Base-by-base conservation (phyloP, 805 yeast genomes). In the Teunomyces panamensis region DNA sequence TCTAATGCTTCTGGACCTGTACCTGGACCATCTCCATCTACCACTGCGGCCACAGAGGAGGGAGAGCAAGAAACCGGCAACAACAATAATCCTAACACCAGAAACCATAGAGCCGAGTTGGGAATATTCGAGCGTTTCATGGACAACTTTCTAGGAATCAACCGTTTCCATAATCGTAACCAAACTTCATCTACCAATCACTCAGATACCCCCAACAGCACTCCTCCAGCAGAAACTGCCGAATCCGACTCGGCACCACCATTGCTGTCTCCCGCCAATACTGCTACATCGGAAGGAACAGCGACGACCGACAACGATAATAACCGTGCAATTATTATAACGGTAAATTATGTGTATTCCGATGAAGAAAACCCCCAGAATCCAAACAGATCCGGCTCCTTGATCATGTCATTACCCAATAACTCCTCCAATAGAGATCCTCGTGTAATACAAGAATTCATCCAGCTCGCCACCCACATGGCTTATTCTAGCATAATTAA, bases 331-430 rank as follows among this genome's bases (percentile, higher is more conserved):
- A 70, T 73, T 17, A 60, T 71, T 28, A 72, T 73, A 29, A 71
- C 75, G n/a, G 75, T 73, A 26, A 71, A 70, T 55, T 73, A 71
- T 52, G 71, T 69, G 33, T 73, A 70, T 44, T 69, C 74, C 10
- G 75, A 72, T 51, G 71, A 67, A 46, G 62, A 64, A 47, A 59
- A 68, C 50, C 74, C 75, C 13, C 58, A 53, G 42, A 57, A 58
- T 44, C 73, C 75, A 3, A 67, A 69, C 50, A 67, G 78, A 36
- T 68, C 81, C 0, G 89, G 89, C 0, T 77, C 86, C 1, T 67
- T 85, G 30, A 75, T 83, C 30, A 65, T 85, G 55, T 80, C 84
- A 35, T 79, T 85, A 28, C 88, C 90, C n/a, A 83, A 84, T 55
- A 81, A 81, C 37, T 78, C 84, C 0, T 64, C 74, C 13, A 79